Base-by-base conservation (phyloP, 225 moss, liverwort and hornwort genomes). In the Straminergon stramineum region DNA sequence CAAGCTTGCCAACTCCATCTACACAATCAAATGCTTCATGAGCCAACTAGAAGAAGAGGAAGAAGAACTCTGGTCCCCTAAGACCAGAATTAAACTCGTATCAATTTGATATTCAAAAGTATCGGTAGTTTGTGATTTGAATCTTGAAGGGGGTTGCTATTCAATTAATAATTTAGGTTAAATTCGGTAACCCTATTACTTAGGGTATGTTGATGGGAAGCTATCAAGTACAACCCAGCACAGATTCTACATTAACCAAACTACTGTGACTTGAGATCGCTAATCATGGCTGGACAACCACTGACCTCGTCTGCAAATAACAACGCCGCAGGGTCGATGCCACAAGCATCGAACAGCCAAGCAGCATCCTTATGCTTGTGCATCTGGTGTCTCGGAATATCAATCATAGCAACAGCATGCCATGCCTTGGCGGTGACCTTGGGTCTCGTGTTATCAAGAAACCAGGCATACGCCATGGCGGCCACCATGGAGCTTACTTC, bases 331-430 rank as follows among this genome's bases (percentile, higher is more conserved):
- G 92, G 89, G 55, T 95, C 92, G 81, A 95, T 92, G 74, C 93
- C 94, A 73, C 94, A 95, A 62, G 92, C 93, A 82, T 95, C 93
- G 13, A 95, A 93, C 15, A 95, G 73, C 94, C 94, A 95, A 65
- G 94, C 90, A 24, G 94, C 93, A 81, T 90, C 91, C 76, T 91
- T 93, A 34, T 92, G 93, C 89, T 93, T 90, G 76, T 91, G 93
- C 94, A 95, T 95, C 48, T 93, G 76, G 88, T 91, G 92, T 51
- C 92, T 91, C 32, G 92, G 92, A 88, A 93, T 92, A 57, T 90
- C 89, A 77, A 95, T 93, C 81, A 95, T 57, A n/a, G 94, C 85
- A 84, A 95, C 89, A 34, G 90, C 84, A 85, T 91, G 92, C 93
- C 93, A 92, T 69, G 94, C 81, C 84, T 89, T 84, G 80, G 90